Evolutionary conservation across 225 moss, liverwort and hornwort genomes (phyloP), one percentile per base, ranked within the genome.

Genomic region (Anthoceros angustus): DNA sequence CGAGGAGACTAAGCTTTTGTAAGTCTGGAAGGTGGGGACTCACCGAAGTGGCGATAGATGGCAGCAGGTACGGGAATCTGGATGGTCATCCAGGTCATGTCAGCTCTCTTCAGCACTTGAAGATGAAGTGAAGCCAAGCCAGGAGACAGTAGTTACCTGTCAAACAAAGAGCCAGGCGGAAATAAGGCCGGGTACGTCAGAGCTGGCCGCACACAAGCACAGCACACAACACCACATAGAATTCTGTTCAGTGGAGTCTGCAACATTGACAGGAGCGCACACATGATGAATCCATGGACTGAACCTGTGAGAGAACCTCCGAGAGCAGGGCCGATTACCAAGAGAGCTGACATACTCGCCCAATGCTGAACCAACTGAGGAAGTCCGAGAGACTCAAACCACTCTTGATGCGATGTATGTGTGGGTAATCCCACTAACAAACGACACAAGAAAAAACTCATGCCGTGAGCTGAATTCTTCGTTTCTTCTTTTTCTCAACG

Each of bases 21-120:
- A 39, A 25, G 43, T 63, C 65, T 21, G 40, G 15, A 5, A 21
- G 40, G 23, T 42, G 42, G 26, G 4, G 42, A 67, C 68, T 70
- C 71, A 77, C 62, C 0, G 79, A 71, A 61, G 74, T 70, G 46
- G 63, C n/a, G n/a, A 79, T 39, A 48, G 76, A 77, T 43, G 82
- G 82, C 42, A 69, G 64, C 25, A 67, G 16, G 60, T 55, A 68
- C 21, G 70, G 68, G 63, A 48, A 72, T 40, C 63, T 68, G 62
- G 18, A 16, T 20, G 20, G 20, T 7, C 49, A 50, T 7, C 4
- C 49, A 16, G 49, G 6, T 50, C 14, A 14, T 10, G 20, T 5
- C 15, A 50, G 49, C 49, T 50, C 49, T 14, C 43, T 7, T 7
- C 8, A 12, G 43, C 8, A 43, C 43, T 43, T 43, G 43, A 7